Evolutionary conservation across 1,284 basidiomycete genomes (phyloP).

Genomic region (Vanrija humicola): DNA sequence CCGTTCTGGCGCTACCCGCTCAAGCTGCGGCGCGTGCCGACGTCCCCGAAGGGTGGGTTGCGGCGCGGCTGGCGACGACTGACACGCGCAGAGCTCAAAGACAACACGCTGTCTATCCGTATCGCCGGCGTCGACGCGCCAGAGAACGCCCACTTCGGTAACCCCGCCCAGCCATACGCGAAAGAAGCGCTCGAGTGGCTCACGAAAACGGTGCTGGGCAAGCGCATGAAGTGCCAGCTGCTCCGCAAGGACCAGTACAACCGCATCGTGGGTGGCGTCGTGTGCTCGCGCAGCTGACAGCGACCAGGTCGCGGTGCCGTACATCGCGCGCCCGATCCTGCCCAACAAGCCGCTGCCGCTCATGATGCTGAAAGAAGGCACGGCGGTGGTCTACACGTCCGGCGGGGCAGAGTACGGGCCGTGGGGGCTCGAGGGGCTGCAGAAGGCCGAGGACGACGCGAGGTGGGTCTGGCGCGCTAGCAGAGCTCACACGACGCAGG

Average conservation of each 20-base stretch:
- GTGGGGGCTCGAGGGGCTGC: constrained; percentile 61
- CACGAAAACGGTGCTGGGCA: constrained; percentile 56
- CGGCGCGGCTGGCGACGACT: background rate
- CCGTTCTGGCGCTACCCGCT: constrained; percentile 68
- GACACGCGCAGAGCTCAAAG: constrained; percentile 58
- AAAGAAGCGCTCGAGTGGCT: constrained; percentile 71
- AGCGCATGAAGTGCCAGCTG: constrained; percentile 55
- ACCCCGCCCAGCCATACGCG: constrained; percentile 65
- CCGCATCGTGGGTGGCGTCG: constrained; percentile 60
- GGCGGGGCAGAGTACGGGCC: constrained; percentile 72
- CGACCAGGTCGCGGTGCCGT: constrained; percentile 65
- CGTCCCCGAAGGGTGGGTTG: constrained; percentile 57
- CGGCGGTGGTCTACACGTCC: constrained; percentile 69
- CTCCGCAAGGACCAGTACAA: constrained; percentile 73
- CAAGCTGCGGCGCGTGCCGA: constrained; percentile 64
- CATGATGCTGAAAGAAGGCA: constrained; percentile 73
- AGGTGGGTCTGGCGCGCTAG: constrained; percentile 54
- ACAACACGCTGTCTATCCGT: constrained; percentile 75
- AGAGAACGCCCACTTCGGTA: constrained; percentile 76
- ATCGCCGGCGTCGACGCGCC: constrained; percentile 86
- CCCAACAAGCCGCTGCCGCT: constrained; percentile 60
- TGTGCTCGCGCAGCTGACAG: background rate
- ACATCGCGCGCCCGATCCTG: constrained; percentile 48
- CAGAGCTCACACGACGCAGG: constrained; percentile 11
- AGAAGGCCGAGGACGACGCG: constrained; percentile 60